Percentiles rank a stretch among this genome's conserved stretches.
phyloP scores from a whole-genome alignment of 352 stramenopile species.

The Globisporangium cederbergense region DNA sequence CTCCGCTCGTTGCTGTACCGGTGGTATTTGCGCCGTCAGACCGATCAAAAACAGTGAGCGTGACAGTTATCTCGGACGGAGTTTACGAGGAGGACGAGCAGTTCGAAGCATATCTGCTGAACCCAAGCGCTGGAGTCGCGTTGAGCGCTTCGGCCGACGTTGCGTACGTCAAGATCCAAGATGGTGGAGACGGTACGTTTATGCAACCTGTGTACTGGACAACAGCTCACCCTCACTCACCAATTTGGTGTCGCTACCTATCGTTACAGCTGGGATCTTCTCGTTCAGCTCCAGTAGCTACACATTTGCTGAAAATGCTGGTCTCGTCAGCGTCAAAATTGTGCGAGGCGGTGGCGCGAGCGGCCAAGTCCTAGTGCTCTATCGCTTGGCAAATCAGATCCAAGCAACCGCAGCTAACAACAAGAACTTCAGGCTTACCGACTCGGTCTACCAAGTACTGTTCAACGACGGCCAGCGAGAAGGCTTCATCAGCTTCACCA shows the following conservation, averaged over 20 bases:
- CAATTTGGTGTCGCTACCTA: neutral
- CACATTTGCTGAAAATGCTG: constrained; percentile 43
- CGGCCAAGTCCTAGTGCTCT: constrained; percentile 36
- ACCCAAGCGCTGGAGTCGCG: constrained; percentile 21
- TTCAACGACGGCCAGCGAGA: constrained; percentile 50
- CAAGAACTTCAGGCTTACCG: constrained; percentile 54
- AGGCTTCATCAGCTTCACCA: constrained; percentile 38
- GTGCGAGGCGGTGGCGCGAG: constrained; percentile 38
- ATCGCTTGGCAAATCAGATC: constrained; percentile 37
- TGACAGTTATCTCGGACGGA: constrained; percentile 44
- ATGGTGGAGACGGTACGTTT: constrained; percentile 36
- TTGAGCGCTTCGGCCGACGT: constrained; percentile 14
- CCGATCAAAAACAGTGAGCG: constrained; percentile 21
- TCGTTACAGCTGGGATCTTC: constrained; percentile 44
- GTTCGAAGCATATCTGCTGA: constrained; percentile 36
- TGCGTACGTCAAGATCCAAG: constrained; percentile 37
- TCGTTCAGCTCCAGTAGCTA: constrained; percentile 51
- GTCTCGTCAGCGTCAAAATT: constrained; percentile 45
- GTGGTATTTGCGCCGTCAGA: constrained; percentile 33
- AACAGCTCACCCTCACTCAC: neutral
- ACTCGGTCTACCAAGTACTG: constrained; percentile 34
- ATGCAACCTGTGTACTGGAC: neutral
- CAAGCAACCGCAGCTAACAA: constrained; percentile 53
- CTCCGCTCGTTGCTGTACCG: constrained; percentile 15
- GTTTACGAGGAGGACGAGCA: constrained; percentile 44